Base-by-base conservation (phyloP, 441 rosid genomes). In the Euphorbia celastroides region DNA sequence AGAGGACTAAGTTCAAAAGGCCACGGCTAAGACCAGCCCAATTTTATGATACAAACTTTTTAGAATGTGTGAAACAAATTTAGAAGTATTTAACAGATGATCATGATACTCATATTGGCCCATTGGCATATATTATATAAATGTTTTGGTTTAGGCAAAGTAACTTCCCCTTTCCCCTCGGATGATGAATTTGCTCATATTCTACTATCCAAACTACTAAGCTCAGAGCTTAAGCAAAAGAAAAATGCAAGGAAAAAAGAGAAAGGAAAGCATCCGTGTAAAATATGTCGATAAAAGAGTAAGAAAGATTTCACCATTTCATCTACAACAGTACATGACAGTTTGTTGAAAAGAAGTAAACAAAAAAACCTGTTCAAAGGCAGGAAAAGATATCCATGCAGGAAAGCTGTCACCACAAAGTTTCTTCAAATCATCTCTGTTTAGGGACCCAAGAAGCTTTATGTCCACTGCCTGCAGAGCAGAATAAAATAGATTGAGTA, bases 371-470 rank as follows among this genome's bases (percentile, higher is more conserved):
- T 92, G 99, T 74, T 94, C 99, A 81, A 70, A 94, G 31, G 74
- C 97, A 25, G 99, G 98, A 71, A 94, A 94, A 5, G 99, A 94
- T 70, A 94, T 89, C 99, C 99, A 91, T 57, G 83, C 93, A 34
- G 99, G 99, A 73, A 87, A 88, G 71, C 87, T 92, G 69, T 92
- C 96, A 25, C 99, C 94, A 2, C 98, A 94, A 59, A 94, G 83
- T 81, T 94, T 94, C 88, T 78, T 92, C 80, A 94, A 79, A 80
- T 92, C 98, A 46, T 94, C 97, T 81, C 98, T 81, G 72, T 78
- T 85, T 61, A 94, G 94, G 23, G 88, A 72, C 30, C 90, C 93
- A 42, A 94, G 92, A 69, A 92, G 84, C 73, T 94, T 94, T 72
- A 89, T 80, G 81, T 92, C 98, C 72, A 79, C 90, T 38, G 99